These are phyloP conservation scores for Wickerhamomyces hampshirensis DNA, from an alignment of 805 yeast genomes.

Conservation along the genomic window DNA sequence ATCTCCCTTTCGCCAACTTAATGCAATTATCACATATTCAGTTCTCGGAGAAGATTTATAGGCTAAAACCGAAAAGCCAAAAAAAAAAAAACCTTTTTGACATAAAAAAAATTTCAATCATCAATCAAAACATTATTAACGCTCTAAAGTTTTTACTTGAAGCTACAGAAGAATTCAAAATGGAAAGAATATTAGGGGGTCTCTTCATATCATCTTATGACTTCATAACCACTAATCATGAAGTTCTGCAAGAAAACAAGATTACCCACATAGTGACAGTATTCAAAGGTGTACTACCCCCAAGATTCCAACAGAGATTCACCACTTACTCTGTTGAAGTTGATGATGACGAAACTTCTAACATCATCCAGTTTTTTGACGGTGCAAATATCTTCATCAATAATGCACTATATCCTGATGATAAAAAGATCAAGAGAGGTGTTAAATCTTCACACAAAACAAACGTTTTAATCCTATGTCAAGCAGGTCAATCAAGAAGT, in stretches of 20 bases:
- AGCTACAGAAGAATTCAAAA: no score
- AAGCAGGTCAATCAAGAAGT: conserved; percentile 91
- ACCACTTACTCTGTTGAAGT: conserved; percentile 56
- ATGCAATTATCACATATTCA: no score
- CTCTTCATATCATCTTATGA: conserved; percentile 71
- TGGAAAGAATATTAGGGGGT: conserved; percentile 68
- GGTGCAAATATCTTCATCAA: conserved; percentile 64
- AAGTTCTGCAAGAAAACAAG: conserved; percentile 44
- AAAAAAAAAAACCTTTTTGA: no score
- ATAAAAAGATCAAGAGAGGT: conserved; percentile 22
- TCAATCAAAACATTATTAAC: no score
- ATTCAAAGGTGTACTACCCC: conserved; percentile 59
- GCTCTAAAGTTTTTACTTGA: no score
- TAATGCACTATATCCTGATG: conserved; percentile 47
- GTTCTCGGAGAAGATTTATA: no score
- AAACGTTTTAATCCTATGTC: conserved; percentile 64
- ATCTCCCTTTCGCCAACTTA: no score
- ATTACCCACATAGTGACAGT: conserved; percentile 74
- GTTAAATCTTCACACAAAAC: conserved; percentile 34
- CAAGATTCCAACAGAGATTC: conserved; percentile 42
- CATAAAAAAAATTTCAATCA: no score
- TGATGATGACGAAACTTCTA: conserved; percentile 65
- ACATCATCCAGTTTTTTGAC: conserved; percentile 60
- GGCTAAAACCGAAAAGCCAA: no score
- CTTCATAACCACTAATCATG: conserved; percentile 52